Evolutionary conservation across 1,284 basidiomycete genomes (phyloP).

Genomic region (Cutaneotrichosporon cavernicola): DNA sequence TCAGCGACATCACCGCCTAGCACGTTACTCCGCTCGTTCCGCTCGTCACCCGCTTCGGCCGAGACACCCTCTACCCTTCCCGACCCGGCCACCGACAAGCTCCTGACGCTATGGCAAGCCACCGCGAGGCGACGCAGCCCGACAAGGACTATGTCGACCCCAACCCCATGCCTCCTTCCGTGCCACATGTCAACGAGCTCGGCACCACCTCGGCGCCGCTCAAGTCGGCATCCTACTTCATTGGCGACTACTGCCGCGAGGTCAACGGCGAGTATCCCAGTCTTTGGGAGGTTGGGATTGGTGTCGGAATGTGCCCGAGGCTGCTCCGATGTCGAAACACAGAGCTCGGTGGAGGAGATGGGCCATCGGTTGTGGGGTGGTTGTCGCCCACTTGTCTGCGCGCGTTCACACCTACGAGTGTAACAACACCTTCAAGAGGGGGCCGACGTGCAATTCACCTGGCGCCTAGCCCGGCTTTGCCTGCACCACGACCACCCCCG

Average conservation of each 20-base stretch:
- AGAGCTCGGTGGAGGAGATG: not conserved
- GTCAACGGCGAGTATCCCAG: constrained; percentile 75
- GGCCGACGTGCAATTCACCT: too few relatives aligned
- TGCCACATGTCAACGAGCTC: constrained; percentile 86
- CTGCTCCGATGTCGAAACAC: not conserved
- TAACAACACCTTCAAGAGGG: too few relatives aligned
- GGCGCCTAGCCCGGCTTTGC: too few relatives aligned
- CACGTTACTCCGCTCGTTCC: constrained; percentile 1
- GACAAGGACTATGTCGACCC: constrained; percentile 63
- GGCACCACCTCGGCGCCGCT: constrained; percentile 90
- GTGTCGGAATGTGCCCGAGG: not conserved
- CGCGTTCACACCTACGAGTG: too few relatives aligned
- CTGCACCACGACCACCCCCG: not conserved
- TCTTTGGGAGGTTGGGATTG: not conserved
- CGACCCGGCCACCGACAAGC: not conserved
- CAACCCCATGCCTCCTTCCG: constrained; percentile 67
- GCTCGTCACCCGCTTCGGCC: constrained; percentile 6
- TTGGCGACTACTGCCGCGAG: constrained; percentile 92
- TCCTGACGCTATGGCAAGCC: constrained; percentile 33
- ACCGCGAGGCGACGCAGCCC: constrained; percentile 42
- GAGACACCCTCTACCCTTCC: constrained; percentile 8
- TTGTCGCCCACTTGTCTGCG: not conserved
- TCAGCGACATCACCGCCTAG: constrained; percentile 4
- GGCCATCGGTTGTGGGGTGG: not conserved
- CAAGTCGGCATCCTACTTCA: constrained; percentile 96